Conservation (phyloP, 176 grass and related monocot genomes). For the Elymus sibiricus region DNA sequence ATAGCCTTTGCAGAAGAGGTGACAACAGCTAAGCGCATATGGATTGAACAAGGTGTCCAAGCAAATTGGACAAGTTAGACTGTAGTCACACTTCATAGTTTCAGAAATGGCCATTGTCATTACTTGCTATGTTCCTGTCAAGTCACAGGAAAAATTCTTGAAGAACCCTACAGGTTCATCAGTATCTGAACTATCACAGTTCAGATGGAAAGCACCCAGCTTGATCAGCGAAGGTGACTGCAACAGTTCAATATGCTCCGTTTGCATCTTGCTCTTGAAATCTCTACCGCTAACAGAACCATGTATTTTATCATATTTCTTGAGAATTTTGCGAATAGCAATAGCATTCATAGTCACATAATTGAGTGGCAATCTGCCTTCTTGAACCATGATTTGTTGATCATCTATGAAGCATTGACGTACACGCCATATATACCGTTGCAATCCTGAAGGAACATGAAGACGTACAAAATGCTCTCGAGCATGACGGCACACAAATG, state of each 20-base stretch:
- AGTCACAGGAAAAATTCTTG: conserved; percentile 63
- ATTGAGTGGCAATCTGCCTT: conserved; percentile 70
- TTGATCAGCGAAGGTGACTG: conserved; percentile 83
- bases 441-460: conserved; percentile 70
- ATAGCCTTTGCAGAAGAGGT: conserved; percentile 70
- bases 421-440: conserved; percentile 55
- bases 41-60: conserved; percentile 75
- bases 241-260: conserved; percentile 58
- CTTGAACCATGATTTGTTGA: conserved; percentile 75
- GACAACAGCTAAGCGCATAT: conserved; percentile 61
- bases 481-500: too few species aligned
- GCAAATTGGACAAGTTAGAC: conserved; percentile 59
- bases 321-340: conserved; percentile 77
- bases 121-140: conserved; percentile 38
- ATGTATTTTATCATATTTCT: conserved; percentile 85
- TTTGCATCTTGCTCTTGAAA: conserved; percentile 64
- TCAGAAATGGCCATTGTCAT: conserved; percentile 60
- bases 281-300: conserved; percentile 70
- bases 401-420: conserved; percentile 69
- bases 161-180: conserved; percentile 45
- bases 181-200: conserved; percentile 35
- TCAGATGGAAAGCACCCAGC: conserved; percentile 70
- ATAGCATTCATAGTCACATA: conserved; percentile 87
- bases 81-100: conserved; percentile 57
- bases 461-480: too few species aligned